Base-by-base conservation (phyloP, 2,329 filamentous ascomycete species). In the Didymella arachidicola region DNA sequence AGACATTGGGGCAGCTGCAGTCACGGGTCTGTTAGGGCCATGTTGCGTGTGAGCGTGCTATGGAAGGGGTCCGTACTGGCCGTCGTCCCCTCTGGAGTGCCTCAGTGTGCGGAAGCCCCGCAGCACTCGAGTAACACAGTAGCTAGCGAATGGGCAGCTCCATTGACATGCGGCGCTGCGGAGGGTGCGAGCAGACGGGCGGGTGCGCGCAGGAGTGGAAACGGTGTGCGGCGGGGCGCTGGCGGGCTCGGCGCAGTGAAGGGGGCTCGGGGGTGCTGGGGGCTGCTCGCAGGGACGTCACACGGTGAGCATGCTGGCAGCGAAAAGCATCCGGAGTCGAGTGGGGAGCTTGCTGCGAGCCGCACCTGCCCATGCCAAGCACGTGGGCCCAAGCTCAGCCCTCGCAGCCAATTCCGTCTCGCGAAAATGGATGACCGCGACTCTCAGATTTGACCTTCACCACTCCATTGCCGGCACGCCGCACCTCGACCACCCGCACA, bases 61-160 rank as follows among this genome's bases (percentile, higher is more conserved):
- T 27, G 30, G 39, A 27, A 51, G 45, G 50, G 39, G 30, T 59
- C 48, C 74, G 52, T 76, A 76, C 74, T 71, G 68, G 70, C 73
- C 74, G 74, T 76, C 73, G 73, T 75, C 74, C 74, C 72, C 73
- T 68, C 60, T 63, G 60, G 57, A 60, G 71, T 70, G 74, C 71
- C 73, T 74, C 74, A 76, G 75, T 77, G 75, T 72, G 75, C 75
- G 75, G 74, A 75, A 72, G 63, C 76, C 76, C 76, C 76, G 76
- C 76, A 78, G 75, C 76, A 78, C 75, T 73, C 63, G 71, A 72
- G 73, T 74, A 65, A 75, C 71, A 74, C 73, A 68, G 71, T 71
- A 66, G 69, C 73, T 78, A 79, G 70, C 76, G 72, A 65, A 76
- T 75, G 71, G 74, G 65, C 65, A 67, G 69, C 75, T 77, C 77